phyloP scores from a whole-genome alignment of 1,284 basidiomycete species.

The Laetiporus sulphureus region DNA sequence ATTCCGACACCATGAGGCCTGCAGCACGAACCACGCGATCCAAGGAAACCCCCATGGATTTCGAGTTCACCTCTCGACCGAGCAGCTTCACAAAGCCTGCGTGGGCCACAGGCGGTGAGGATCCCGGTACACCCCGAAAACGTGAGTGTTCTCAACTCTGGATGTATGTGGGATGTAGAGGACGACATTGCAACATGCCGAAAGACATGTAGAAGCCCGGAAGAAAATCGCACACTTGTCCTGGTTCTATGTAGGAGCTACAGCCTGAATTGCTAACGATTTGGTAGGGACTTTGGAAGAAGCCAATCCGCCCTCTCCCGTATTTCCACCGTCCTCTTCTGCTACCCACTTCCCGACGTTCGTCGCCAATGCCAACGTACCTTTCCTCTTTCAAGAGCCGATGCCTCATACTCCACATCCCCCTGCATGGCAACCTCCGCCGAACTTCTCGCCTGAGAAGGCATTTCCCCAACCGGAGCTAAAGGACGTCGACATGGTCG shows the following conservation, averaged over 20 bases:
- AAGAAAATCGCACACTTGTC: no score
- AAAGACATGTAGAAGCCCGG: no score
- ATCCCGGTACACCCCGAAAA: constrained; percentile 52
- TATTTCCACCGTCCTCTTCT: constrained; percentile 34
- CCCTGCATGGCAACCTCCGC: constrained; percentile 59
- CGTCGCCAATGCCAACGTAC: constrained; percentile 54
- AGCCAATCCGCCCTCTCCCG: constrained; percentile 37
- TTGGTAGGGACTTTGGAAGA: constrained; percentile 49
- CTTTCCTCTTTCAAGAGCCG: constrained; percentile 63
- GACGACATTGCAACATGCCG: no score
- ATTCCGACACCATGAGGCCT: no score
- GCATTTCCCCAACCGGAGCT: constrained; percentile 54
- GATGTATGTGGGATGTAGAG: no score
- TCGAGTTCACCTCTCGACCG: constrained; percentile 55
- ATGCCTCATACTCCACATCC: constrained; percentile 38
- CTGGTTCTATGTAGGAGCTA: no score
- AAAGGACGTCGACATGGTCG: constrained; percentile 67
- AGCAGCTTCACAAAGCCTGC: constrained; percentile 44
- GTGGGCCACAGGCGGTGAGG: constrained; percentile 43
- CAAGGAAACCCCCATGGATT: constrained; percentile 81
- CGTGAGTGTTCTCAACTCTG: constrained; percentile 36
- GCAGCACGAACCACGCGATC: constrained; percentile 38
- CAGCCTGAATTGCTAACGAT: no score
- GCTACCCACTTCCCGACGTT: constrained; percentile 56
- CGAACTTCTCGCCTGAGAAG: constrained; percentile 49